Base-by-base conservation (phyloP, 2,329 filamentous ascomycete species). In the Pseudogymnoascus sp. region DNA sequence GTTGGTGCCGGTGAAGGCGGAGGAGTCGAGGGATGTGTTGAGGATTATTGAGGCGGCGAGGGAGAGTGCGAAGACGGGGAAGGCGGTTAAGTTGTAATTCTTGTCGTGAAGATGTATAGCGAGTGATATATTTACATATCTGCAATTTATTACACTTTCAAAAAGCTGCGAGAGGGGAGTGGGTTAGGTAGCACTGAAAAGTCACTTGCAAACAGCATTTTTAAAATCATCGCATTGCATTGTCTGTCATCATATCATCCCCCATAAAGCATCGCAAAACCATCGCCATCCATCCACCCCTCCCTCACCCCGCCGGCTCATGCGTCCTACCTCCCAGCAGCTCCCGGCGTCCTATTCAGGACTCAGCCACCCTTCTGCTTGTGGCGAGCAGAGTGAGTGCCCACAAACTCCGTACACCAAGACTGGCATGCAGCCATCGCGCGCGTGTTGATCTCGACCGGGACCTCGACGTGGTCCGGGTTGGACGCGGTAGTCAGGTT, bases 41-140 rank as follows among this genome's bases (percentile, higher is more conserved):
- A 77, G 75, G 63, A 75, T 86, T 66, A 81, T 86, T 67, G 83
- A 86, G 72, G 70, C 82, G 65, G 82, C 80, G 15, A 77, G 76
- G 66, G 75, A 82, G 73, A 84, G 82, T 69, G 83, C 82, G 13
- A 76, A 74, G 67, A 75, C 73, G 66, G 81, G 81, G 4, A 79
- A 75, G 74, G 65, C 65, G 4, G 65, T 72, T n/a, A 29, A 29
- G 23, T 29, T 50, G 23, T 50, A 50, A n/a, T 5, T 23, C 6
- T 26, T 46, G 23, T 26, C 9, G 0, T 26, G 7, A 10, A 13
- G 42, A 26, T 4, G 13, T n/a, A 29, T 29, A 29, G 3, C 10
- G 10, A n/a, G 44, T 50, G 7, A 15, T 50, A 50, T 50, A 50
- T 17, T 17, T 31, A 33, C 23, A 26, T 26, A 11, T 50, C 1